A percentile compares a stretch with the other conserved stretches of the same genome.
phyloP scores from a whole-genome alignment of 2,329 filamentous ascomycete genomes.

The Fusarium drepaniforme region DNA sequence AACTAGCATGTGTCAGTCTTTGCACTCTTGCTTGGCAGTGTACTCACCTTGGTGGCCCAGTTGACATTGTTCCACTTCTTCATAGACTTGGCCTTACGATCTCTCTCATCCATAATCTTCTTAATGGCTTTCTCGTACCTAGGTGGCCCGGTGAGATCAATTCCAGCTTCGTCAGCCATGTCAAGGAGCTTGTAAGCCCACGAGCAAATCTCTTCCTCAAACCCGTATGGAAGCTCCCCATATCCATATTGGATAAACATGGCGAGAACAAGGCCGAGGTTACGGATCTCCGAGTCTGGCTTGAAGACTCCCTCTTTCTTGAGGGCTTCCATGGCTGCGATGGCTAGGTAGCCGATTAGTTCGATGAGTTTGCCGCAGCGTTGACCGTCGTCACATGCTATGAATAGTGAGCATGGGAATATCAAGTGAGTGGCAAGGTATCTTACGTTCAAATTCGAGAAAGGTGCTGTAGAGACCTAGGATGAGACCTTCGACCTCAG shows the following conservation, averaged over 20 bases:
- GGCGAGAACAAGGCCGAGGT: slow-evolving; percentile 27
- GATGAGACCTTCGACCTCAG: slow-evolving; percentile 38
- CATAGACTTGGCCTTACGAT: slow-evolving; percentile 2
- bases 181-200: slow-evolving; percentile 35
- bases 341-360: slow-evolving; percentile 25
- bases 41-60: slow-evolving; percentile 6
- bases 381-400: slow-evolving; percentile 19
- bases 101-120: background rate
- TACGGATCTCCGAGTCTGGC: slow-evolving; percentile 30
- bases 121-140: slow-evolving; percentile 2
- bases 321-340: slow-evolving; percentile 27
- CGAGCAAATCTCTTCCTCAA: background rate
- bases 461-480: slow-evolving; percentile 16
- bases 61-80: slow-evolving; percentile 16
- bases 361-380: slow-evolving; percentile 10
- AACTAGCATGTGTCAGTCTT: background rate
- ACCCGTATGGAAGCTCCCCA: background rate
- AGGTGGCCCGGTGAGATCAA: slow-evolving; percentile 8
- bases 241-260: slow-evolving; percentile 25
- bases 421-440: fast-evolving
- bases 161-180: slow-evolving; percentile 19
- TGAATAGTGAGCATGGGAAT: background rate
- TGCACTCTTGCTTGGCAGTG: background rate
- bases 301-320: slow-evolving; percentile 23
- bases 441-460: slow-evolving; percentile 21